Evolutionary conservation across 2,329 filamentous ascomycete species (phyloP).

Genomic region (Fusarium fujikuroi): DNA sequence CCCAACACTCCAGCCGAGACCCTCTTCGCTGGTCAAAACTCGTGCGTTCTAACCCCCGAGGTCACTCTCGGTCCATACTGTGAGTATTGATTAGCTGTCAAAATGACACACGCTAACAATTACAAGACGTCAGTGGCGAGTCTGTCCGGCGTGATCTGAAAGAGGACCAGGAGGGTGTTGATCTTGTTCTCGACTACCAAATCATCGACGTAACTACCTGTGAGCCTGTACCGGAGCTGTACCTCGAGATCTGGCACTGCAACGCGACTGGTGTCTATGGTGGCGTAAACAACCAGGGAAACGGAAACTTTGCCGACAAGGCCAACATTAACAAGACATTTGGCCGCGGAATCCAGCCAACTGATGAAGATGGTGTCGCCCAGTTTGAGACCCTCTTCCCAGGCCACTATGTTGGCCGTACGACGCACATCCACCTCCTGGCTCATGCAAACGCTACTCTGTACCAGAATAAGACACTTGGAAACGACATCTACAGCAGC

Average conservation of each 20-base stretch:
- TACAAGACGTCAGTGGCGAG: slow-evolving; percentile 45
- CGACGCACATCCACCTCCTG: slow-evolving; percentile 59
- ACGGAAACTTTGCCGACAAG: slow-evolving; percentile 56
- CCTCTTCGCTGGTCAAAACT: slow-evolving; percentile 53
- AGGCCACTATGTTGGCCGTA: slow-evolving; percentile 57
- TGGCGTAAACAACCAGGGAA: slow-evolving; percentile 49
- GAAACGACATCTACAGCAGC: slow-evolving; percentile 54
- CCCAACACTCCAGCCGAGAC: slow-evolving; percentile 43
- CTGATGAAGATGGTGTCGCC: slow-evolving; percentile 55
- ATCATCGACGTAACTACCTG: slow-evolving; percentile 57
- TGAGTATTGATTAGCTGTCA: neutral
- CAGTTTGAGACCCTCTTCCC: slow-evolving; percentile 57
- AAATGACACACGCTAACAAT: neutral
- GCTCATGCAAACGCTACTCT: slow-evolving; percentile 52
- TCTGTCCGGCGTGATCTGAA: slow-evolving; percentile 51
- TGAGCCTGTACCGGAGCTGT: slow-evolving; percentile 53
- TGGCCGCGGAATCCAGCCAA: slow-evolving; percentile 52
- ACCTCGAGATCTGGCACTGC: slow-evolving; percentile 59
- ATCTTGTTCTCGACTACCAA: slow-evolving; percentile 56
- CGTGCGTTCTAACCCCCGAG: slow-evolving; percentile 61
- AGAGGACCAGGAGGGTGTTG: slow-evolving; percentile 54
- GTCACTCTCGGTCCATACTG: slow-evolving; percentile 61
- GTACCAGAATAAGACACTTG: slow-evolving; percentile 48
- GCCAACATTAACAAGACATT: slow-evolving; percentile 47
- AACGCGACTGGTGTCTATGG: slow-evolving; percentile 60